Base-by-base conservation (phyloP, 805 yeast genomes). In the Zygotorulaspora sp. region DNA sequence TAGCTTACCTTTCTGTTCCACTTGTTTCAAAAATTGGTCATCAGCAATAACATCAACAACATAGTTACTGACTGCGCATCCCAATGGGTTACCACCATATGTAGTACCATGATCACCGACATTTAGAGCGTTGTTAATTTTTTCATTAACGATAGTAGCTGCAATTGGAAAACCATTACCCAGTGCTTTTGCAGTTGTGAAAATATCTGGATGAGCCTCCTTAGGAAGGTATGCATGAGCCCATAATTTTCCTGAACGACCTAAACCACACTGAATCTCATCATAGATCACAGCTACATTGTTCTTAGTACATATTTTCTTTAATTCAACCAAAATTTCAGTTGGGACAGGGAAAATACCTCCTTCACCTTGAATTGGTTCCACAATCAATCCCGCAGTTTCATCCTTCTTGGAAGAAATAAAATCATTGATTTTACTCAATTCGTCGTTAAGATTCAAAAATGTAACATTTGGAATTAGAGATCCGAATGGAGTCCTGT, bases 91-190 rank as follows among this genome's bases (percentile, higher is more conserved):
- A 39, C 98, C 98, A 47, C 98, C 97, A 58, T 83, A 90, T 0
- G 98, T 90, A 2, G 97, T 90, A 40, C 98, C 98, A 59, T 90
- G 98, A 58, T 92, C 98, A 41, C 98, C 98, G 15, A 86, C 90
- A 41, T 77, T 71, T 49, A 92, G 67, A 2, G 70, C 75, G 8
- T 68, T 61, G 56, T 88, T 95, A 17, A 92, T 83, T 34, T 75
- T 72, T 48, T 86, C 92, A 38, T 85, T 77, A 41, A 90, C 78
- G 75, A 92, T 74, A 2, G 95, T 84, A 4, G 97, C 98, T 38
- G 94, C 96, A 50, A 92, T 82, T 21, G 98, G 98, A 70, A 77
- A 86, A 10, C 98, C 98, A 58, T 90, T 92, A 44, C 97, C 98
- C 31, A 92, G 69, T 2, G 97, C 97, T 63, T 92, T 92, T 33